Percentiles rank a stretch among this genome's conserved stretches.
phyloP scores from a whole-genome alignment of 768 basidiomycete species.

The Psilocybe cyanescens region DNA sequence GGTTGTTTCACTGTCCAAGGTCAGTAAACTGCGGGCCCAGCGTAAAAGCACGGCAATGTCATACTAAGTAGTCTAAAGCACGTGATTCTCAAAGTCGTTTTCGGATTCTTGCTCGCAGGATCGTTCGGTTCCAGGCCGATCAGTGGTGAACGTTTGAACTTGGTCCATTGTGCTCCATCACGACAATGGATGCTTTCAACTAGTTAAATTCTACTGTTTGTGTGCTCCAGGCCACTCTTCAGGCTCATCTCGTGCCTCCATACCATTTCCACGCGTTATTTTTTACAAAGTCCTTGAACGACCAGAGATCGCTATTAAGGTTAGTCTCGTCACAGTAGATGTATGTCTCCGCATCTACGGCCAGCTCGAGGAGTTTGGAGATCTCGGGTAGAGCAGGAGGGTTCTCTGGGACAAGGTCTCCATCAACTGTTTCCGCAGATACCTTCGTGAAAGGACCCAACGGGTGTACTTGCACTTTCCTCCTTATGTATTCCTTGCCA shows the following conservation, averaged over 20 bases:
- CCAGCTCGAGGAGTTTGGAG: conserved; percentile 29
- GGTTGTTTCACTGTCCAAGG: background rate
- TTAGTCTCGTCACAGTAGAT: conserved; percentile 55
- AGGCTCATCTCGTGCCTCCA: conserved; percentile 33
- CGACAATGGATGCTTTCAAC: too few relatives aligned
- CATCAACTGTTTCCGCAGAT: conserved; percentile 32
- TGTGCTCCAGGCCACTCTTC: too few relatives aligned
- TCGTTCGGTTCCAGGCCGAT: too few relatives aligned
- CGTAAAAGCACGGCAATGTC: background rate
- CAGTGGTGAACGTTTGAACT: too few relatives aligned
- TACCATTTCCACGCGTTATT: conserved; percentile 84
- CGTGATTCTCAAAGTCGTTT: too few relatives aligned
- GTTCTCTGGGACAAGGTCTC: conserved; percentile 42
- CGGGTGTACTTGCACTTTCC: conserved; percentile 56
- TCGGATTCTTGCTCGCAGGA: too few relatives aligned
- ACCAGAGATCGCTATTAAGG: conserved; percentile 73
- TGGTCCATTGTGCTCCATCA: too few relatives aligned
- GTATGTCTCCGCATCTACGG: conserved; percentile 70
- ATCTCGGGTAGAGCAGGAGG: conserved; percentile 44
- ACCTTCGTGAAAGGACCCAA: conserved; percentile 47
- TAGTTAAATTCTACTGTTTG: too few relatives aligned
- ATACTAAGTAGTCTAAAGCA: background rate
- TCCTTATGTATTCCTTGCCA: conserved; percentile 72
- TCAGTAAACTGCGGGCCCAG: background rate
- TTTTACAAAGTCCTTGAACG: conserved; percentile 78